Conservation (phyloP, 768 basidiomycete genomes). For the Cyclocybe aegerita region DNA sequence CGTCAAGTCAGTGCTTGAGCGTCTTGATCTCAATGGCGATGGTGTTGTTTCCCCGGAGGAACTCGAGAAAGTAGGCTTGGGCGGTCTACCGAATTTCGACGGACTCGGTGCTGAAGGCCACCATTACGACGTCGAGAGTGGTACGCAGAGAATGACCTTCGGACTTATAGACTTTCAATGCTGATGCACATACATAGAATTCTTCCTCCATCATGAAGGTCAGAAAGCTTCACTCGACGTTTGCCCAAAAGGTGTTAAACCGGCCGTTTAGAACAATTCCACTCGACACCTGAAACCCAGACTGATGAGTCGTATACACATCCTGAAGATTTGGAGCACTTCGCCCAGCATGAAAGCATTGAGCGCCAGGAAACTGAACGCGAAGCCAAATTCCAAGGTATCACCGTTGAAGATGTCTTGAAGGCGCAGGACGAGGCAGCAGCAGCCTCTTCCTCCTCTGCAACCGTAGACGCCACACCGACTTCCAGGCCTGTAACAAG, state of each 20-base stretch:
- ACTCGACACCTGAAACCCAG: constrained; percentile 96
- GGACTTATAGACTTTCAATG: neutral
- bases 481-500: constrained; percentile 50
- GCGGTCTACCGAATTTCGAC: constrained; percentile 81
- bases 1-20: constrained; percentile 64
- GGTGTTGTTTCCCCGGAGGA: constrained; percentile 69
- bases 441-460: constrained; percentile 15
- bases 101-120: constrained; percentile 87
- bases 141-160: constrained; percentile 36
- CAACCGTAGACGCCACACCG: constrained; percentile 10
- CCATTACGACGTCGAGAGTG: constrained; percentile 90
- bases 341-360: constrained; percentile 83
- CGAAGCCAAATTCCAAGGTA: constrained; percentile 83
- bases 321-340: constrained; percentile 92
- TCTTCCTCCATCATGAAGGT: constrained; percentile 98
- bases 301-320: constrained; percentile 94
- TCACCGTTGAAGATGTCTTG: constrained; percentile 71
- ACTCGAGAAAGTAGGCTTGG: constrained; percentile 68
- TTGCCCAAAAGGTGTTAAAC: neutral
- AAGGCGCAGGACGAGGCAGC: constrained; percentile 45
- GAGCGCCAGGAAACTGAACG: constrained; percentile 82
- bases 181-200: constrained; percentile 47
- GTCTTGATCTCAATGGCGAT: constrained; percentile 75
- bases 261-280: constrained; percentile 69
- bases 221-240: constrained; percentile 9